These are phyloP conservation scores for Mycena capillaripes DNA, from an alignment of 768 basidiomycete species.

Conservation along the genomic window DNA sequence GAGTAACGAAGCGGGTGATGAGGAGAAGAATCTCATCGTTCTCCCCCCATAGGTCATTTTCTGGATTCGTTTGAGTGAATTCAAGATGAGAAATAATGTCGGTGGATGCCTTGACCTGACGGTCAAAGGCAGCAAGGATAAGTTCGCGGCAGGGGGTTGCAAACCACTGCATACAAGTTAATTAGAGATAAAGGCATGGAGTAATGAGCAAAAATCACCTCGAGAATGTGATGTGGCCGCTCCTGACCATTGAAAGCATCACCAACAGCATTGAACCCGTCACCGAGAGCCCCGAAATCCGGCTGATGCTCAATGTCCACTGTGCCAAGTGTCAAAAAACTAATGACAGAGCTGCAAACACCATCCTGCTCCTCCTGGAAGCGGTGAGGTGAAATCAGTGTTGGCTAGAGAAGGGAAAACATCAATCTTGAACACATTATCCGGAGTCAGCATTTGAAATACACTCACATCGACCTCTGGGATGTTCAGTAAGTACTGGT, in stretches of 20 bases:
- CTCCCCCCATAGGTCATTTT: not conserved
- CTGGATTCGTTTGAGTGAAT: not conserved
- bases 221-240: conserved; percentile 1
- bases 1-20: not conserved
- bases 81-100: conserved; percentile 10
- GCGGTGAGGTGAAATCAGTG: not conserved
- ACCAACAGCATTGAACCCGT: conserved; percentile 5
- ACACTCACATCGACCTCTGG: conserved; percentile 10
- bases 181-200: not conserved
- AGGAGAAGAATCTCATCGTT: not conserved
- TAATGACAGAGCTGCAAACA: not conserved
- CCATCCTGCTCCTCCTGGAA: not conserved
- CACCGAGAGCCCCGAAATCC: not conserved
- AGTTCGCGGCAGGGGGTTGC: conserved; percentile 9
- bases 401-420: not conserved
- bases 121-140: not conserved
- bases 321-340: not conserved
- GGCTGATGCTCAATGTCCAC: conserved; percentile 9
- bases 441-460: too few relatives aligned
- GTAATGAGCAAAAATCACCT: not conserved
- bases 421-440: too few relatives aligned
- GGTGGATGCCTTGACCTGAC: not conserved
- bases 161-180: conserved; percentile 10
- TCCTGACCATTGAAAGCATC: conserved; percentile 1
- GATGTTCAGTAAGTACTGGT: conserved; percentile 10